phyloP scores from a whole-genome alignment of 2,329 filamentous ascomycete genomes.

The Fusarium oligoseptatum region DNA sequence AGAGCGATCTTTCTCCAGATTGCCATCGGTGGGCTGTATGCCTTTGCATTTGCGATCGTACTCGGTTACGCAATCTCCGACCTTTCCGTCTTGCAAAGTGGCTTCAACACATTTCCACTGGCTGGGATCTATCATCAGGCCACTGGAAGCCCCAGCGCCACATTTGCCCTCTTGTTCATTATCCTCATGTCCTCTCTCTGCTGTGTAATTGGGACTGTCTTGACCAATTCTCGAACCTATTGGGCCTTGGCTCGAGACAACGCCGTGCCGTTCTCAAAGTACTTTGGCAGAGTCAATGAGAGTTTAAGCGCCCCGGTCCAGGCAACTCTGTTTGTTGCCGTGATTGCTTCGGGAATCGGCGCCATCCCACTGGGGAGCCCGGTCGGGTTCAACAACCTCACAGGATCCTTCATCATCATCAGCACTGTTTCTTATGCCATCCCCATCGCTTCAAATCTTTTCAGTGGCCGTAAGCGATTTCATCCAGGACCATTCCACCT shows the following conservation, averaged over 20 bases:
- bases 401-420: conserved; percentile 47
- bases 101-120: conserved; percentile 40
- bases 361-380: conserved; percentile 44
- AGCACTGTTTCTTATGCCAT: conserved; percentile 45
- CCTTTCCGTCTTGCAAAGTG: conserved; percentile 37
- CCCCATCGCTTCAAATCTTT: conserved; percentile 36
- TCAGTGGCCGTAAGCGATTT: conserved; percentile 33
- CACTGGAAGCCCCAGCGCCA: conserved; percentile 31
- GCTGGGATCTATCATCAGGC: conserved; percentile 45
- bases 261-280: conserved; percentile 38
- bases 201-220: conserved; percentile 39
- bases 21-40: conserved; percentile 39
- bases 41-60: conserved; percentile 37
- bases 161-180: conserved; percentile 42
- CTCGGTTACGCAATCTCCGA: conserved; percentile 45
- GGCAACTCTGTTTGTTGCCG: conserved; percentile 41
- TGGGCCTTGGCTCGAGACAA: conserved; percentile 44
- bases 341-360: conserved; percentile 41
- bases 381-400: conserved; percentile 44
- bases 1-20: conserved; percentile 45
- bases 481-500: conserved; percentile 35
- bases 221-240: conserved; percentile 44
- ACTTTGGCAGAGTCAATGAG: conserved; percentile 36
- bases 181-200: conserved; percentile 44
- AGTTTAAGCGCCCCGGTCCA: conserved; percentile 39